Evolutionary conservation across 345 rosid genomes (phyloP).

Genomic region (Pugionium cornutum): DNA sequence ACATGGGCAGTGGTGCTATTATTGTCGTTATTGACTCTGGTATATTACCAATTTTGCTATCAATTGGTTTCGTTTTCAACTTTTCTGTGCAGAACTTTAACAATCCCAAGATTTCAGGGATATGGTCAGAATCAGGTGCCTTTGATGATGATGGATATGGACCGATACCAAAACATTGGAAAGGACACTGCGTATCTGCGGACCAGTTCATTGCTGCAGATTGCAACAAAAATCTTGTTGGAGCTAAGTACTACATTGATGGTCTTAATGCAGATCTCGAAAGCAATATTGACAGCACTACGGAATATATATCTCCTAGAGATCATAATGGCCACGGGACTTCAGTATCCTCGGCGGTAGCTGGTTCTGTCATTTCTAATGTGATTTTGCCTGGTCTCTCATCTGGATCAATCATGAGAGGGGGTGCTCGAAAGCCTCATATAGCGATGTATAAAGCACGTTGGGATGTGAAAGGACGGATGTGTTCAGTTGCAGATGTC

Average conservation of each 20-base stretch:
- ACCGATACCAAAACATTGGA: conserved; percentile 50
- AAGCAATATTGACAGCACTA: conserved; percentile 40
- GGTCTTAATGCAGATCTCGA: conserved; percentile 47
- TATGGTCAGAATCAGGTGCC: conserved; percentile 41
- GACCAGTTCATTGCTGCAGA: conserved; percentile 37
- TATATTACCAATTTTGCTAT: neutral
- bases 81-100: conserved; percentile 1
- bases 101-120: conserved; percentile 17
- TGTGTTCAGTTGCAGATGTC: conserved; percentile 46
- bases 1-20: conserved; percentile 40
- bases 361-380: conserved; percentile 50
- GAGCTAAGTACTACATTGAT: conserved; percentile 49
- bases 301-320: conserved; percentile 49
- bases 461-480: conserved; percentile 45
- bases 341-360: conserved; percentile 49
- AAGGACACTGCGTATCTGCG: conserved; percentile 43
- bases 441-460: conserved; percentile 57
- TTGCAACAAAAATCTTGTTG: conserved; percentile 56
- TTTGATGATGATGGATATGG: conserved; percentile 48
- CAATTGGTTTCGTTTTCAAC: neutral
- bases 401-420: conserved; percentile 35
- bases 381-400: conserved; percentile 43
- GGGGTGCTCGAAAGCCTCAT: conserved; percentile 48
- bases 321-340: conserved; percentile 62
- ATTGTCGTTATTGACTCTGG: conserved; percentile 44